Evolutionary conservation across 371 early-diverging fungal genomes (phyloP), one percentile per base, ranked within the genome.

Genomic region (Globomyces sp.): DNA sequence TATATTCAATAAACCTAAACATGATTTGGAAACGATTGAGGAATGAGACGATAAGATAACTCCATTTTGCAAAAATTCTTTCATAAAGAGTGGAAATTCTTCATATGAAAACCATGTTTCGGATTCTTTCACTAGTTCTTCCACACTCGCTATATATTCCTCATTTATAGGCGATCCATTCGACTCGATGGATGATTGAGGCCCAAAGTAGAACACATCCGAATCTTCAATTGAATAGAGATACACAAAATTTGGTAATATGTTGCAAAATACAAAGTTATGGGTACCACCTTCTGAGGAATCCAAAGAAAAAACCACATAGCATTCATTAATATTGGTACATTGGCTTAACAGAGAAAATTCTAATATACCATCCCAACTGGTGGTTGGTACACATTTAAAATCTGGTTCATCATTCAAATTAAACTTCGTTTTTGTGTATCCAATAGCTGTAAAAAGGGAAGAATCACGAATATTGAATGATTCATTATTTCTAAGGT

Each of bases 21-120:
- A 39, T 36, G 10, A 34, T 1, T 39, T 10, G 3, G 55, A 39
- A 0, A 55, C 10, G 6, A 9, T 39, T 9, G 5, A 36, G 8
- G 55, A 11, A 13, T 10, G 40, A 39, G 36, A 39, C 40, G 55
- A 9, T 3, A 9, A 6, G 40, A 55, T 55, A 24, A 37, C 4
- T 9, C 55, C 55, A 9, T 36, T 39, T 39, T 55, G 36, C 40
- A 55, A 13, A 39, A 55, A 55, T n/a, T 55, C 55, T 39, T 55
- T 36, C 6, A 55, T 8, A 55, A 39, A 55, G 6, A 39, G 40
- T 1, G 55, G 55, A 39, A 55, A 55, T 39, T 39, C 39, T 39
- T 36, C 36, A 55, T 55, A 55, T 40, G 40, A 55, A 24, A 55
- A 36, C 10, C 40, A 55, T 34, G 40, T 55, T 39, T 55, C 40